Evolutionary conservation across 345 rosid genomes (phyloP).

Genomic region (Firmiana major): DNA sequence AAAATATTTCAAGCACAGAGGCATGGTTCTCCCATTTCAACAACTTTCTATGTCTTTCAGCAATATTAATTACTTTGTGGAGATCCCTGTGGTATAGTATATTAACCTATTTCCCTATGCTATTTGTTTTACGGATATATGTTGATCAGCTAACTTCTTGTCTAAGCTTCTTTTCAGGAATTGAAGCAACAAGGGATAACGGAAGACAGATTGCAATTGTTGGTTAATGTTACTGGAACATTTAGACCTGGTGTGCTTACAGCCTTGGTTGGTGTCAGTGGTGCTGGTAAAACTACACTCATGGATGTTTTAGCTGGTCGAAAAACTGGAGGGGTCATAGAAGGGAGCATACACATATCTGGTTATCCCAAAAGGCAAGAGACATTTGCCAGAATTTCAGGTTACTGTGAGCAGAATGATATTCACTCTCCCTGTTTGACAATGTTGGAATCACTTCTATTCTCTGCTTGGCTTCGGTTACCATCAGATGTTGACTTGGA

Average conservation of each 20-base stretch:
- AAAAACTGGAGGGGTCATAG: conserved; percentile 87
- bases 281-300: conserved; percentile 97
- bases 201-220: conserved; percentile 78
- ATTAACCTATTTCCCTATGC: conserved; percentile 10
- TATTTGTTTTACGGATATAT: conserved; percentile 8
- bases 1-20: conserved; percentile 78
- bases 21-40: conserved; percentile 98
- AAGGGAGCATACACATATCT: conserved; percentile 75
- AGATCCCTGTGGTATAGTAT: conserved; percentile 69
- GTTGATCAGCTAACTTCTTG: conserved; percentile 17
- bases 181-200: conserved; percentile 79
- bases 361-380: conserved; percentile 92
- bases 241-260: conserved; percentile 93
- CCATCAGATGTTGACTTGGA: conserved; percentile 68
- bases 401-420: conserved; percentile 97
- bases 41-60: conserved; percentile 89
- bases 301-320: conserved; percentile 99
- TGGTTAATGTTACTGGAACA: conserved; percentile 86
- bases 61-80: conserved; percentile 83
- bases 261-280: conserved; percentile 95
- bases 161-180: conserved; percentile 49
- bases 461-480: conserved; percentile 93
- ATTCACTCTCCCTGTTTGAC: conserved; percentile 94
- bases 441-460: conserved; percentile 82
- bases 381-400: conserved; percentile 92